phyloP scores from a whole-genome alignment of 306 rosid species.

The Pterocarpus macrocarpus region DNA sequence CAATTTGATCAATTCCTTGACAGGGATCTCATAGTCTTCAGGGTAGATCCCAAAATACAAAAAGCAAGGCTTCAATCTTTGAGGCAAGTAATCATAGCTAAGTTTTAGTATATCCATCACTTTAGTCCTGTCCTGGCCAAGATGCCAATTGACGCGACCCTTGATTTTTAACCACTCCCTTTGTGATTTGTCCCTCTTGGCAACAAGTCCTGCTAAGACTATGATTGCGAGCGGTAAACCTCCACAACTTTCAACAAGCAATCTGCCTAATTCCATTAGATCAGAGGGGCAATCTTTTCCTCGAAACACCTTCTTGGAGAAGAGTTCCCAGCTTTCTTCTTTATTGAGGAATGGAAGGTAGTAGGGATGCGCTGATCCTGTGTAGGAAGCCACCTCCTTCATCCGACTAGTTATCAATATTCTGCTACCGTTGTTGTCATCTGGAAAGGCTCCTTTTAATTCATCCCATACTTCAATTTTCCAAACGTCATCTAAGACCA shows the following conservation, averaged over 20 bases:
- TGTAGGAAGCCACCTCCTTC: background rate
- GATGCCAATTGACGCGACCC: background rate
- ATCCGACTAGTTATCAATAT: conserved; percentile 28
- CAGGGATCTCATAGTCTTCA: background rate
- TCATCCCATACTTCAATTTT: background rate
- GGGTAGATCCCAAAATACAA: background rate
- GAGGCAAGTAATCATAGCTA: background rate
- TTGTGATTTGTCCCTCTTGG: background rate
- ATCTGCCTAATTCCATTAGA: background rate
- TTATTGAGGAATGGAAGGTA: background rate
- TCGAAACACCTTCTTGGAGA: conserved; percentile 22
- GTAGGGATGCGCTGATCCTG: background rate
- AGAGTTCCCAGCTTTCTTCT: conserved; percentile 39
- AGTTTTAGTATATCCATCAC: background rate
- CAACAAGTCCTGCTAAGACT: background rate
- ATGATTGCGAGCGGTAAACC: conserved; percentile 35
- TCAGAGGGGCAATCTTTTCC: conserved; percentile 4
- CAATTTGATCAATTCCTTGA: no score
- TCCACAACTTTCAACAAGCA: conserved; percentile 2
- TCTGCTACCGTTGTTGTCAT: conserved; percentile 23
- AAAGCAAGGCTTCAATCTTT: background rate
- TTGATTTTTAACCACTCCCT: conserved; percentile 2
- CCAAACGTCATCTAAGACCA: conserved; percentile 42
- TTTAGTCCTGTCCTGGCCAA: background rate
- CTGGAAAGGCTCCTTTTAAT: background rate